phyloP scores from a whole-genome alignment of 345 rosid species.

The Boechera stricta region DNA sequence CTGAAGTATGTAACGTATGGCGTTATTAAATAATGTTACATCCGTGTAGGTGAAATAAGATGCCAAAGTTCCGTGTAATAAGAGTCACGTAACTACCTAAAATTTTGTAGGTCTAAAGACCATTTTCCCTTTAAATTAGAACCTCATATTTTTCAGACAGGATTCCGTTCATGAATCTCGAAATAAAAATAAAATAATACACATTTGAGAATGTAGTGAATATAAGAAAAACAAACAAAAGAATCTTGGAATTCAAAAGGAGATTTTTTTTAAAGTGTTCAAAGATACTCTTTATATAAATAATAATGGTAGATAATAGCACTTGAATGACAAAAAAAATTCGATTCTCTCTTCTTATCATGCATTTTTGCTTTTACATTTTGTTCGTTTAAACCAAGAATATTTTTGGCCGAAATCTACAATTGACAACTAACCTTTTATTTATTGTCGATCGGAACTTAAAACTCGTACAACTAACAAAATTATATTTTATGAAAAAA shows the following conservation, averaged over 20 bases:
- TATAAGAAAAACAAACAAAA: neutral
- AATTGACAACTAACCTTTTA: neutral
- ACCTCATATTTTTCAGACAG: slow-evolving; percentile 28
- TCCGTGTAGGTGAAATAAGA: slow-evolving; percentile 28
- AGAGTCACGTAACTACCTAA: slow-evolving; percentile 35
- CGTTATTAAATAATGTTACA: slow-evolving; percentile 9
- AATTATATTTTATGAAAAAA: no score
- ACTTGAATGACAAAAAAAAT: slow-evolving; percentile 32
- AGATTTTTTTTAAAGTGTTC: slow-evolving; percentile 29
- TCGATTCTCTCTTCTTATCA: slow-evolving; percentile 36
- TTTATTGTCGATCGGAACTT: neutral
- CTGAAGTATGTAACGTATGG: neutral
- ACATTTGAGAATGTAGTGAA: slow-evolving; percentile 21
- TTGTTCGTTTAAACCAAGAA: slow-evolving; percentile 26
- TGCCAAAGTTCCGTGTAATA: slow-evolving; percentile 9
- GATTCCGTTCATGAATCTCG: slow-evolving; percentile 33
- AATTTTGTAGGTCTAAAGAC: slow-evolving; percentile 23
- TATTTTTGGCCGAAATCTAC: neutral
- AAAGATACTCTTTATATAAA: slow-evolving; percentile 37
- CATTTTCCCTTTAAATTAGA: slow-evolving; percentile 18
- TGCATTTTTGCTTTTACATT: slow-evolving; percentile 29
- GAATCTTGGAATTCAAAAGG: slow-evolving; percentile 31
- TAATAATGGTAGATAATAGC: slow-evolving; percentile 20
- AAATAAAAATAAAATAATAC: slow-evolving; percentile 6
- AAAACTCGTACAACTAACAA: neutral